Evolutionary conservation across 2,329 filamentous ascomycete species (phyloP), one percentile per base, ranked within the genome.

Genomic region (Aspergillus thermomutatus): DNA sequence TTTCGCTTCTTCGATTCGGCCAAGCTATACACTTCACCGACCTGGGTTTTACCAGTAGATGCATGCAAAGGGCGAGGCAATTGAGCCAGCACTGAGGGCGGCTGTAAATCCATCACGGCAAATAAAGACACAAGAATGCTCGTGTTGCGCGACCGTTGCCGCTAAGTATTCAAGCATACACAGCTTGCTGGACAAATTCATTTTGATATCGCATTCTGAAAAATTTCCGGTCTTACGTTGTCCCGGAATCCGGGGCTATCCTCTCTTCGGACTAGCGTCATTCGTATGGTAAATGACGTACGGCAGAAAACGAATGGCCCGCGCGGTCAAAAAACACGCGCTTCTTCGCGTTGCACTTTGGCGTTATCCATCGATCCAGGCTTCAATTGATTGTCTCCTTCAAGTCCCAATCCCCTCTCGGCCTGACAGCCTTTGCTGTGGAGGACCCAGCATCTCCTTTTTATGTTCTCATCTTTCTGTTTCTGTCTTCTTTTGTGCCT

Each of bases 1-100:
- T 87, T 86, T 68, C 83, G 80, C 72, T 84, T 86, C 71, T 79
- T 83, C 45, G 80, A 77, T 52, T 80, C 79, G 56, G 76, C 77
- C 54, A 86, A 70, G 62, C 82, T 80, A 70, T 79, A 80, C 47
- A 86, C 83, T 59, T 77, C 74, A 37, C 73, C 72, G 61, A 78
- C 72, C 31, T 70, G 70, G 40, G 72, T 73, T 56, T 76, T 72
- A 34, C 75, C 75, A 10, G 71, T 73, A 6, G 72, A 70, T 27
- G 70, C 72, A 45, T 74, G 71, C 52, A 78, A 65, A 34, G 76
- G 74, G 52, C 72, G 75, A 61, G 78, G 78, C 66, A 80, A 69
- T 69, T 77, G 76, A 41, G 76, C 75, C 68, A 80, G 64, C 17
- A 77, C 65, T 14, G 75, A 76, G 3, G 77, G 77, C 40, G 74